Conservation (phyloP, 495 filamentous ascomycete genomes). For the Aspergillus cristatus region DNA sequence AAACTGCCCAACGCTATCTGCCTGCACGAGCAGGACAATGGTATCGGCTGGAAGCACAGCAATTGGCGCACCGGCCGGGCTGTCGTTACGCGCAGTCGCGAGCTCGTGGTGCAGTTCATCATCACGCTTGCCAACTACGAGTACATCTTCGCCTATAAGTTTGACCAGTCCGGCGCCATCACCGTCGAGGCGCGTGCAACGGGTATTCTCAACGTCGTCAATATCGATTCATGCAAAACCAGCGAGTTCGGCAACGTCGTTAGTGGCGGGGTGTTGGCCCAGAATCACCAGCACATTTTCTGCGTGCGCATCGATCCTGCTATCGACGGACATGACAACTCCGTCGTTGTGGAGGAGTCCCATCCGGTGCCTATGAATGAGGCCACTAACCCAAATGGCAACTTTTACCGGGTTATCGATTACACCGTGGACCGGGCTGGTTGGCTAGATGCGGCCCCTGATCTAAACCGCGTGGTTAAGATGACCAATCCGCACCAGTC, state of each 20-base stretch:
- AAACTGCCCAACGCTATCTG: constrained; percentile 56
- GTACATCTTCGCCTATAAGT: constrained; percentile 80
- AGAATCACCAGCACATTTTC: constrained; percentile 89
- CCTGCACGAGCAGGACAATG: constrained; percentile 62
- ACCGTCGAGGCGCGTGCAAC: constrained; percentile 79
- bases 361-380: constrained; percentile 59
- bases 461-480: constrained; percentile 67
- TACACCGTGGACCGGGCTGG: constrained; percentile 54
- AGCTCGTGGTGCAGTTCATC: constrained; percentile 65
- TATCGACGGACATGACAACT: constrained; percentile 66
- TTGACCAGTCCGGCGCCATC: constrained; percentile 78
- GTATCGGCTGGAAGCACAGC: constrained; percentile 63
- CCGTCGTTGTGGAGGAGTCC: constrained; percentile 63
- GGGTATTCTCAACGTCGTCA: constrained; percentile 78
- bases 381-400: constrained; percentile 73
- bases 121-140: constrained; percentile 80
- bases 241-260: constrained; percentile 74
- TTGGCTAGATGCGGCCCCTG: constrained; percentile 58
- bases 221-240: constrained; percentile 57
- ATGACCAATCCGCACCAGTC: constrained; percentile 62
- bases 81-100: constrained; percentile 51
- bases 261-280: constrained; percentile 72
- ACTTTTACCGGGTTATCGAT: constrained; percentile 60
- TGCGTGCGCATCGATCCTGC: constrained; percentile 81
- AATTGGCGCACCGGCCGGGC: constrained; percentile 62